Evolutionary conservation across 805 yeast species (phyloP), one percentile per base, ranked within the genome.

Genomic region (Starmerella gropengiesseri): DNA sequence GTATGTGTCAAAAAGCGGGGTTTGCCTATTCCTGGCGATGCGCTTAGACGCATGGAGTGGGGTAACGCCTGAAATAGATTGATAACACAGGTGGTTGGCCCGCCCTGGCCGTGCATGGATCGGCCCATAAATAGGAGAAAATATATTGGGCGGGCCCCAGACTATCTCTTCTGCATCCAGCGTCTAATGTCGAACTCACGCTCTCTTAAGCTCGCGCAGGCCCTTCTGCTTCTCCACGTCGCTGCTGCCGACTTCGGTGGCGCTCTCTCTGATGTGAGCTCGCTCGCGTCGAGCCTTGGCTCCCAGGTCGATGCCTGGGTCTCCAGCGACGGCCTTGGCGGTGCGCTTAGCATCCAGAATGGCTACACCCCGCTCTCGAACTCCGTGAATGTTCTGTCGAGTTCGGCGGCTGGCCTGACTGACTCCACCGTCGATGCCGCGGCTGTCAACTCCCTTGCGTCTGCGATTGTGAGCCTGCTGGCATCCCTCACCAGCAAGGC

Each of bases 261-360:
- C 17, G 40, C 41, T 39, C 47, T 39, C 30, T 28, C 35, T 7
- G 18, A 28, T 14, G 48, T 31, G 16, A 36, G 26, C 34, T 32
- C 45, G 5, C 14, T 11, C 3, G 42, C 46, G n/a, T n/a, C 18
- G 8, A 36, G 17, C 26, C 47, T 48, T 9, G 32, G 41, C 3
- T 23, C 41, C 25, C 41, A 31, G 23, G 52, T 50, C 39, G 18
- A 21, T 25, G 44, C 31, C 28, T 50, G 49, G 50, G 22, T 33
- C 40, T 35, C 47, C 12, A 41, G 42, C 22, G 31, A 25, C 26
- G 60, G 60, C 16, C 44, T 55, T 14, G 12, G 9, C 13, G 56
- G 50, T 22, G 59, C 59, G 21, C 53, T 55, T n/a, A 41, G 39
- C 19, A 54, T 55, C 45, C 59, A 55, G 47, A 23, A 30, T 21